These are phyloP conservation scores for Pichia sp. DNA, from an alignment of 1,139 yeast genomes.

Conservation along the genomic window DNA sequence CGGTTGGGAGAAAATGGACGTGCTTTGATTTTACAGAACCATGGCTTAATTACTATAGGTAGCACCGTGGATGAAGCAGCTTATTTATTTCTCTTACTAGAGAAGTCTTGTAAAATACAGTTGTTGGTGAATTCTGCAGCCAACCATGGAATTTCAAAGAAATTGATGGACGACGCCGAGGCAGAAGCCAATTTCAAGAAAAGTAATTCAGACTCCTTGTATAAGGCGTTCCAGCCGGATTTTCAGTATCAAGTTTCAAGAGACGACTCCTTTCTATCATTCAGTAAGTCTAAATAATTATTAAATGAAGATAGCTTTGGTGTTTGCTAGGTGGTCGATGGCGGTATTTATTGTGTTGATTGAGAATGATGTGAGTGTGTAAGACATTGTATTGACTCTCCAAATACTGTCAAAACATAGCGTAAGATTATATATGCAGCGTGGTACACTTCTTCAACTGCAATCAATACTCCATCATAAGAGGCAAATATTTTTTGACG, in stretches of 20 bases:
- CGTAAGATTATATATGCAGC: too few relatives aligned
- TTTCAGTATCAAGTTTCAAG: conserved; percentile 12
- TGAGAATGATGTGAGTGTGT: too few relatives aligned
- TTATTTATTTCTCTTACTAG: conserved; percentile 46
- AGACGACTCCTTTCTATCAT: conserved; percentile 15
- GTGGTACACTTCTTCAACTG: too few relatives aligned
- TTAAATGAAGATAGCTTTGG: too few relatives aligned
- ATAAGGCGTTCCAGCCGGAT: conserved; percentile 26
- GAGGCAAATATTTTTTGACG: too few relatives aligned
- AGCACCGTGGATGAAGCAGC: conserved; percentile 77
- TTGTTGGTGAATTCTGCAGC: conserved; percentile 55
- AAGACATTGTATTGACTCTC: too few relatives aligned
- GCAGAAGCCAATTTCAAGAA: conserved; percentile 59
- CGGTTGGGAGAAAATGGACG: conserved; percentile 58
- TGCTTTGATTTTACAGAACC: conserved; percentile 68
- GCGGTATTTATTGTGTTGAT: too few relatives aligned
- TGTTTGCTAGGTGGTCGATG: too few relatives aligned
- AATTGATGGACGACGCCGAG: conserved; percentile 48
- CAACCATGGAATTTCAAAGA: conserved; percentile 26
- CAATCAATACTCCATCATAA: too few relatives aligned
- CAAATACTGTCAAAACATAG: too few relatives aligned
- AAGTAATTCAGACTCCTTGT: conserved; percentile 59
- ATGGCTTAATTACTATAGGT: conserved; percentile 79
- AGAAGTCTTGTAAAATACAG: conserved; percentile 68
- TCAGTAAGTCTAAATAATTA: not conserved